Conservation (phyloP, 2,329 filamentous ascomycete species). For the Tolypocladium paradoxum region DNA sequence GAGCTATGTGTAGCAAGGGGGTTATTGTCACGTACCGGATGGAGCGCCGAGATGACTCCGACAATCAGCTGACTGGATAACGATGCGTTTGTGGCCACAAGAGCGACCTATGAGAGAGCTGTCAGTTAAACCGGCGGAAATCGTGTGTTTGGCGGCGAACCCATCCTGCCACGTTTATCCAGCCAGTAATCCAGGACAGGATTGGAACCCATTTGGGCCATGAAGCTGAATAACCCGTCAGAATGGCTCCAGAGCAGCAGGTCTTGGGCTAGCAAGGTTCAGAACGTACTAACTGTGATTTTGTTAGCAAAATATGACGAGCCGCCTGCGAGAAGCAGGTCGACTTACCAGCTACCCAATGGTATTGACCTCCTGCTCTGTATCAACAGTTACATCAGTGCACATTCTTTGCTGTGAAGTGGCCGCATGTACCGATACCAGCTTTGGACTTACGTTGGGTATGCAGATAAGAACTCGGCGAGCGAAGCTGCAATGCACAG, state of each 20-base stretch:
- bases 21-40: constrained; percentile 22
- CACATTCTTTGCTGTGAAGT: not conserved
- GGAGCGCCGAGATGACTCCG: constrained; percentile 51
- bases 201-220: constrained; percentile 14
- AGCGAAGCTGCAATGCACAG: constrained; percentile 48
- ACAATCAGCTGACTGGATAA: constrained; percentile 56
- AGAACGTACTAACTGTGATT: constrained; percentile 2
- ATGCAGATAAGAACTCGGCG: constrained; percentile 59
- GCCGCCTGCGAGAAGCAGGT: constrained; percentile 42
- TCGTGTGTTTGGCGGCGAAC: constrained; percentile 3
- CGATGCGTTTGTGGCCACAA: constrained; percentile 58
- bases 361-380: constrained; percentile 49
- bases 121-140: not conserved
- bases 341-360: constrained; percentile 51
- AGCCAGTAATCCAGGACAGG: constrained; percentile 28
- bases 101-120: constrained; percentile 29
- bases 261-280: too few species aligned
- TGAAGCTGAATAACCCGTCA: constrained; percentile 6
- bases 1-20: not conserved
- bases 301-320: constrained; percentile 34
- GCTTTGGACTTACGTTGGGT: constrained; percentile 25
- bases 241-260: not conserved
- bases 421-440: too few species aligned
- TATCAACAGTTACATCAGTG: not conserved
- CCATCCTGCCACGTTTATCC: constrained; percentile 63